These are phyloP conservation scores for Nemania sp. DNA, from an alignment of 2,329 filamentous ascomycete species.

Conservation along the genomic window DNA sequence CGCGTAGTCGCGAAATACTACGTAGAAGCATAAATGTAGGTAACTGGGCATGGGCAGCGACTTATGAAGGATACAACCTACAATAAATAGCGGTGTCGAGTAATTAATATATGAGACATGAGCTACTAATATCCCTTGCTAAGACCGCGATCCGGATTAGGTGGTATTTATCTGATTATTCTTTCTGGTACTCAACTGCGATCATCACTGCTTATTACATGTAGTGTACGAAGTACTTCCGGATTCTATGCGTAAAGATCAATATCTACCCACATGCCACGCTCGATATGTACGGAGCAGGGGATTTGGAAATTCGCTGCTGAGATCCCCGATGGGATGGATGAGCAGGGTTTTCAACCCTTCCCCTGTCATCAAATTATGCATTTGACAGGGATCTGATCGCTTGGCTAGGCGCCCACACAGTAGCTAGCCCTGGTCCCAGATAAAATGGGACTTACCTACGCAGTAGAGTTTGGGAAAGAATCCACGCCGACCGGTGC, in stretches of 20 bases:
- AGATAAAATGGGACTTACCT: slow-evolving; percentile 27
- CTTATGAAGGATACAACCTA: too few species aligned
- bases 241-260: slow-evolving; percentile 26
- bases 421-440: slow-evolving; percentile 25
- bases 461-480: slow-evolving; percentile 2
- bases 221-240: too few species aligned
- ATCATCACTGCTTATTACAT: too few species aligned
- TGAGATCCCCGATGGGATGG: slow-evolving; percentile 34
- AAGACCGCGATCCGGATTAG: too few species aligned
- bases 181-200: neutral
- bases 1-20: too few species aligned
- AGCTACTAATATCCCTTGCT: neutral
- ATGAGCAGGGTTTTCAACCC: slow-evolving; percentile 30
- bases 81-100: too few species aligned
- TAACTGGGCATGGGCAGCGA: too few species aligned
- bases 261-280: slow-evolving; percentile 15
- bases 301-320: slow-evolving; percentile 30
- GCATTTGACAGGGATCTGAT: slow-evolving; percentile 33
- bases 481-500: slow-evolving; percentile 9
- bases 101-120: neutral
- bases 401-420: slow-evolving; percentile 31
- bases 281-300: slow-evolving; percentile 12
- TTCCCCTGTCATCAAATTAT: slow-evolving; percentile 32
- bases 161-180: neutral
- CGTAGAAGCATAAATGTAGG: too few species aligned